A percentile compares a stretch with the other conserved stretches of the same genome.
phyloP scores from a whole-genome alignment of 2,329 filamentous ascomycete species.

The Colletotrichum limetticola region DNA sequence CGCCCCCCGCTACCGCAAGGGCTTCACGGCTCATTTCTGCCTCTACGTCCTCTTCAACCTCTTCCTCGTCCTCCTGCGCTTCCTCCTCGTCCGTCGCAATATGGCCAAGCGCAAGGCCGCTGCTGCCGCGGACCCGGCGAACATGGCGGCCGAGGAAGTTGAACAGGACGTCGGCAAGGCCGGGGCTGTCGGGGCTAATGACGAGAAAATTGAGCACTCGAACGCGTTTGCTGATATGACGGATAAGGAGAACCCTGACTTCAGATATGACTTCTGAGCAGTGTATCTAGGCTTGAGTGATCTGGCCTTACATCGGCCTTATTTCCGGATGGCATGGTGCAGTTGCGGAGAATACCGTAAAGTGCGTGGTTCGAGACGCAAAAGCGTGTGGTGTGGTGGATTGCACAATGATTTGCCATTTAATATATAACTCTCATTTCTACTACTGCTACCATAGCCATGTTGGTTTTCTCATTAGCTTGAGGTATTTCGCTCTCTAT shows the following conservation, averaged over 20 bases:
- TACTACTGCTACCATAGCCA: too few relatives aligned
- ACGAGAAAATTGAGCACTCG: constrained; percentile 35
- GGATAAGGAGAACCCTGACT: constrained; percentile 37
- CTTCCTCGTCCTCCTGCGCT: constrained; percentile 38
- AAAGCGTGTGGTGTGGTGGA: too few relatives aligned
- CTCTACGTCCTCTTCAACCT: constrained; percentile 48
- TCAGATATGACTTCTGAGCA: constrained; percentile 32
- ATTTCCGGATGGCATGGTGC: background rate
- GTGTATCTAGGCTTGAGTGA: background rate
- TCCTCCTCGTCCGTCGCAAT: constrained; percentile 41
- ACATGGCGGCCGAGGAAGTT: background rate
- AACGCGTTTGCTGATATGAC: constrained; percentile 37
- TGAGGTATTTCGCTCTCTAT: too few relatives aligned
- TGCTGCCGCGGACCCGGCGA: background rate
- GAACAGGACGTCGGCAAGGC: background rate
- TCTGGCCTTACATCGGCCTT: background rate
- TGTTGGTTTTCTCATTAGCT: too few relatives aligned
- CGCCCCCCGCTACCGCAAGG: constrained; percentile 63
- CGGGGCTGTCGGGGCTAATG: background rate
- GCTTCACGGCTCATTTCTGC: constrained; percentile 48
- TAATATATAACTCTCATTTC: too few relatives aligned
- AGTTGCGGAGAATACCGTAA: background rate
- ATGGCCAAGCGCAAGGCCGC: constrained; percentile 26
- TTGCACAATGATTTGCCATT: too few relatives aligned
- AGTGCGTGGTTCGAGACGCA: background rate